Base-by-base conservation (phyloP, 1,284 basidiomycete genomes). In the Gomphus sp. region DNA sequence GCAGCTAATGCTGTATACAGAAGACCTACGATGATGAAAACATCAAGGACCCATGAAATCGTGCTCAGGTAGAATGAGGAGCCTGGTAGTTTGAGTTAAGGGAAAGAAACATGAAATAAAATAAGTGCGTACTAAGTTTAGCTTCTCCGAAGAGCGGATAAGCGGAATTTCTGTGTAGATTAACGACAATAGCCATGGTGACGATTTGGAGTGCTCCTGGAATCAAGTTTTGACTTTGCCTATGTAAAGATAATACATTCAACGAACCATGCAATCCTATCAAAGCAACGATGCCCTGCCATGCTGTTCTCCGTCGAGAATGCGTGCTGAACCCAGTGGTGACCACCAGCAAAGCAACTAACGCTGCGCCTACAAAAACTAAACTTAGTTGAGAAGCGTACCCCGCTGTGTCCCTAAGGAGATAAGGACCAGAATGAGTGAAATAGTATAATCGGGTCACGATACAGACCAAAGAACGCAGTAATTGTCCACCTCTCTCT, bases 291-390 rank as follows among this genome's bases (percentile, higher is more conserved):
- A 84, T 81, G 3, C 79, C 82, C 66, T 79, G 81, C 87, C 87
- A 90, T 48, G 89, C 83, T 61, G 87, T 79, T 60, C 85, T 75
- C 63, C 88, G 75, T 57, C 87, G 75, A 18, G 85, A 85, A 65
- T 81, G 82, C 0, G 88, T 88, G 65, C 79, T 87, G 11, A 87
- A 76, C 4, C 88, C 87, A 48, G 58, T 54, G 22, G 33, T 54
- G 33, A 59, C 52, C 60, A 90, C 76, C 43, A 85, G 64, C 52
- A 89, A 75, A 6, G 84, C 73, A 0, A 78, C 67, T 50, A 86
- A 69, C 6, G 85, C 79, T 28, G 84, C 72, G 48, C 73, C 76
- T 12, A 78, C 82, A 67, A 85, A 85, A 11, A 85, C 84, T 48
- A 82, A 75, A 52, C 79, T 80, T 18, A 89, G 69, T 67, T 85